phyloP scores from a whole-genome alignment of 345 rosid species.

The Corchorus capsularis region DNA sequence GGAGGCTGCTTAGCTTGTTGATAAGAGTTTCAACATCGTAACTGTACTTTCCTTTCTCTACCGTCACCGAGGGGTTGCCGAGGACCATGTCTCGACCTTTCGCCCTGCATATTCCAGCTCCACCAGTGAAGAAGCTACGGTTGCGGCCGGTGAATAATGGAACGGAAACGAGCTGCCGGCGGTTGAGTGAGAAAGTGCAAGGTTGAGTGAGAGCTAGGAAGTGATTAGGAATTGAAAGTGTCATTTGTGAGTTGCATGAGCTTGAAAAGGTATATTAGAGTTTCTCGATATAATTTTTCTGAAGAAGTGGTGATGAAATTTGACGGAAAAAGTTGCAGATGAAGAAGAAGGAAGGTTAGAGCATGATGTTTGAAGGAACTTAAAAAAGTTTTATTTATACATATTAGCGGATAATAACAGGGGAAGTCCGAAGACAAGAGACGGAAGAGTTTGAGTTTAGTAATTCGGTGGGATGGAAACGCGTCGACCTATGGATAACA shows the following conservation, averaged over 20 bases:
- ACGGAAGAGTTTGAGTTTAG: too few species aligned
- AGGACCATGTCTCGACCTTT: conserved; percentile 31
- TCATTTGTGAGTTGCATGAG: conserved; percentile 9
- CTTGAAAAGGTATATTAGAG: background rate
- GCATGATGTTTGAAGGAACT: background rate
- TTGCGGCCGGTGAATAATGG: conserved; percentile 8
- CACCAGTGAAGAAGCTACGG: background rate
- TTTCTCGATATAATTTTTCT: background rate
- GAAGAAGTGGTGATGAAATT: background rate
- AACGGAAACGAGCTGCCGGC: background rate
- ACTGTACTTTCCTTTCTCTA: conserved; percentile 92
- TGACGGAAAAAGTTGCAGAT: background rate
- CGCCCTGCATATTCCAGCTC: conserved; percentile 19
- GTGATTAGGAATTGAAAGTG: conserved; percentile 8
- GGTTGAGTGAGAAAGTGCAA: background rate
- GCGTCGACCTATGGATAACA: too few species aligned
- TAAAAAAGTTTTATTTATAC: background rate
- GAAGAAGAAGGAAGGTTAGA: background rate
- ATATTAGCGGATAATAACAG: background rate
- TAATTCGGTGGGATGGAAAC: too few species aligned
- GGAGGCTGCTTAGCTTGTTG: conserved; percentile 96
- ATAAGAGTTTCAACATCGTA: conserved; percentile 95
- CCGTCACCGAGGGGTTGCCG: conserved; percentile 70
- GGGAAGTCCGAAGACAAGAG: background rate
- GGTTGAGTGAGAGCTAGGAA: conserved; percentile 17